phyloP scores from a whole-genome alignment of 805 yeast genomes.

The Lipomyces sp. region DNA sequence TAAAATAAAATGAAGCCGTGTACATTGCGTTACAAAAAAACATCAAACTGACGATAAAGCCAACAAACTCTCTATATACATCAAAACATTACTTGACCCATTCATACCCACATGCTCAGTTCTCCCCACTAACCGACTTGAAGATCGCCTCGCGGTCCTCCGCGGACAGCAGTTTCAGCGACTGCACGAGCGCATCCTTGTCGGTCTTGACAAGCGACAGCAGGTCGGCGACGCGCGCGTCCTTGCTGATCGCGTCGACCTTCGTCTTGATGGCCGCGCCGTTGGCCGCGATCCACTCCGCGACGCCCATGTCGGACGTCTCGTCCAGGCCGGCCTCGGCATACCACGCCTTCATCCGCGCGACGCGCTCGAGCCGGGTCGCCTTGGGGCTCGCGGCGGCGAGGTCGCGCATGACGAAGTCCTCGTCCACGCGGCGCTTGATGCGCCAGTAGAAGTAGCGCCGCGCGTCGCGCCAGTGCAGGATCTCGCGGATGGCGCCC shows the following conservation, averaged over 20 bases:
- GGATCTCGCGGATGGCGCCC: conserved; percentile 80
- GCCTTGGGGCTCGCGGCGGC: conserved; percentile 54
- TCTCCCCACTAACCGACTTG: conserved; percentile 16
- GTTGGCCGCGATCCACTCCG: conserved; percentile 18
- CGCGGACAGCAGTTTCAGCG: conserved; percentile 36
- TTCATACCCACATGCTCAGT: no score
- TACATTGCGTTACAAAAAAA: no score
- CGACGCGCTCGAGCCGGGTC: conserved; percentile 73
- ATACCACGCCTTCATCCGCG: conserved; percentile 59
- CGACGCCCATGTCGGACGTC: conserved; percentile 15
- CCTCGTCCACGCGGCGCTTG: conserved; percentile 92
- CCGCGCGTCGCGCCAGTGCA: conserved; percentile 84
- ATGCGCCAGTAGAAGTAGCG: conserved; percentile 98
- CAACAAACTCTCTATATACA: no score
- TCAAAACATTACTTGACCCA: no score
- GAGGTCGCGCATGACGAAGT: conserved; percentile 73
- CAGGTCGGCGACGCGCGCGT: conserved; percentile 19
- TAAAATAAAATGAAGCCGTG: no score
- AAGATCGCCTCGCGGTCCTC: conserved; percentile 38
- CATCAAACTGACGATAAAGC: no score
- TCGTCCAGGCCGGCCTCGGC: conserved; percentile 26
- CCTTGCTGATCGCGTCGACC: conserved; percentile 16
- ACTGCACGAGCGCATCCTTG: conserved; percentile 29
- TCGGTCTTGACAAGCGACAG: conserved; percentile 18
- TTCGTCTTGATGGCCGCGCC: conserved; percentile 8